Conservation (phyloP, 257 asterid species). For the Primulina eburnea region DNA sequence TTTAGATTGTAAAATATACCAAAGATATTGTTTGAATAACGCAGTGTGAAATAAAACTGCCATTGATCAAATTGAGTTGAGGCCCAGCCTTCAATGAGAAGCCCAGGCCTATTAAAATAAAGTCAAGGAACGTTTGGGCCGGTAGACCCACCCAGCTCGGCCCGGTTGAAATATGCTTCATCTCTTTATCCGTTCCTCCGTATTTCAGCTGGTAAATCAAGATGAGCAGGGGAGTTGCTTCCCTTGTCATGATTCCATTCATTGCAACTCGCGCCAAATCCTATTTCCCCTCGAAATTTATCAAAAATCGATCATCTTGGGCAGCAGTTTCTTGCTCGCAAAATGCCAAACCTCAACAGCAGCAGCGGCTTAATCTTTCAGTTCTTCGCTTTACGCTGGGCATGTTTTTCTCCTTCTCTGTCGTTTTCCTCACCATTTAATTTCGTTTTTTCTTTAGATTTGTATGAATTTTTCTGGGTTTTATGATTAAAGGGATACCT, state of each 20-base stretch:
- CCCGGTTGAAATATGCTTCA: too few species aligned
- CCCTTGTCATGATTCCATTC: slow-evolving; percentile 26
- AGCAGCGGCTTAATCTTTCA: slow-evolving; percentile 69
- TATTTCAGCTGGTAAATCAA: background rate
- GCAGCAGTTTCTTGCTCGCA: slow-evolving; percentile 36
- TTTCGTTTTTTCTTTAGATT: background rate
- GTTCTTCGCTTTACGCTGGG: slow-evolving; percentile 97
- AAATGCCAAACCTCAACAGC: slow-evolving; percentile 31
- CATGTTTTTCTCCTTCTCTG: slow-evolving; percentile 4
- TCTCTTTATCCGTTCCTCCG: too few species aligned
- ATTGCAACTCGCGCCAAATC: slow-evolving; percentile 26
- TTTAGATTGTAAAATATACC: too few species aligned
- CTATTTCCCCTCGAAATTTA: slow-evolving; percentile 25
- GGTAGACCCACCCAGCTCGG: too few species aligned
- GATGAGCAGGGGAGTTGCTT: slow-evolving; percentile 21
- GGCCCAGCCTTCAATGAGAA: too few species aligned
- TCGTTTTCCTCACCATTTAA: background rate
- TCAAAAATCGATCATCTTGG: slow-evolving; percentile 19
- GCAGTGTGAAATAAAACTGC: too few species aligned
- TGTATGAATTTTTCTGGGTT: background rate
- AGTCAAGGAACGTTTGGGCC: too few species aligned
- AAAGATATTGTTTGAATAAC: too few species aligned
- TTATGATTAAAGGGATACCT: slow-evolving; percentile 58
- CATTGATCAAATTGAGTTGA: too few species aligned
- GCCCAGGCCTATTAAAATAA: too few species aligned